A percentile compares a stretch with the other conserved stretches of the same genome.
phyloP scores from a whole-genome alignment of 768 basidiomycete genomes.

The Boletus rufocinnamomeus region DNA sequence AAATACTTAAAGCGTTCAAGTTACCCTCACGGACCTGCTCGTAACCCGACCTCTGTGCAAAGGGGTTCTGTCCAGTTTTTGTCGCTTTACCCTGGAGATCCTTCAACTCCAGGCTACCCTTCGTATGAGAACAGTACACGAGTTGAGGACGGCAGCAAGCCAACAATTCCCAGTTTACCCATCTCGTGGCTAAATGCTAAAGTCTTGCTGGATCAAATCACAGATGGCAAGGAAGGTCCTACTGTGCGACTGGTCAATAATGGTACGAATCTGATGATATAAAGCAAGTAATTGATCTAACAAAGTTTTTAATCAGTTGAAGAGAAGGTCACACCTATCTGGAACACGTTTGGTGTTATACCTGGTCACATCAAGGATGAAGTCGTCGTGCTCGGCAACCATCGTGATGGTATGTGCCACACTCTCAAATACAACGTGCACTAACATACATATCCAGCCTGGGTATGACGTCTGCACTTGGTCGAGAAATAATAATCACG shows the following conservation, averaged over 20 bases:
- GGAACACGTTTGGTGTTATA: slow-evolving; percentile 86
- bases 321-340: slow-evolving; percentile 82
- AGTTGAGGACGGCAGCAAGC: slow-evolving; percentile 59
- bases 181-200: slow-evolving; percentile 86
- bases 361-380: slow-evolving; percentile 86
- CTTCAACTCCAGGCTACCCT: slow-evolving; percentile 86
- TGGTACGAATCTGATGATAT: slow-evolving; percentile 37
- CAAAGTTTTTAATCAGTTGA: slow-evolving; percentile 50
- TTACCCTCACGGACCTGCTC: slow-evolving; percentile 79
- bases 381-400: slow-evolving; percentile 83
- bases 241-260: slow-evolving; percentile 56
- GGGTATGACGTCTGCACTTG: slow-evolving; percentile 17
- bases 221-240: slow-evolving; percentile 38
- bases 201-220: slow-evolving; percentile 53
- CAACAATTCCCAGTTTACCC: slow-evolving; percentile 83
- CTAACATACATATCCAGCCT: slow-evolving; percentile 23
- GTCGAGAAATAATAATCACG: not conserved
- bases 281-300: slow-evolving; percentile 2
- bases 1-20: slow-evolving; percentile 8
- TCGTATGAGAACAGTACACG: slow-evolving; percentile 81
- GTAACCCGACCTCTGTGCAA: slow-evolving; percentile 82
- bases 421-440: not conserved
- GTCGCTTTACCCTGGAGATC: slow-evolving; percentile 70
- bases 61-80: slow-evolving; percentile 83
- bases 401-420: slow-evolving; percentile 73